Conservation (phyloP, 2,329 filamentous ascomycete species). For the Amphichorda felina region DNA sequence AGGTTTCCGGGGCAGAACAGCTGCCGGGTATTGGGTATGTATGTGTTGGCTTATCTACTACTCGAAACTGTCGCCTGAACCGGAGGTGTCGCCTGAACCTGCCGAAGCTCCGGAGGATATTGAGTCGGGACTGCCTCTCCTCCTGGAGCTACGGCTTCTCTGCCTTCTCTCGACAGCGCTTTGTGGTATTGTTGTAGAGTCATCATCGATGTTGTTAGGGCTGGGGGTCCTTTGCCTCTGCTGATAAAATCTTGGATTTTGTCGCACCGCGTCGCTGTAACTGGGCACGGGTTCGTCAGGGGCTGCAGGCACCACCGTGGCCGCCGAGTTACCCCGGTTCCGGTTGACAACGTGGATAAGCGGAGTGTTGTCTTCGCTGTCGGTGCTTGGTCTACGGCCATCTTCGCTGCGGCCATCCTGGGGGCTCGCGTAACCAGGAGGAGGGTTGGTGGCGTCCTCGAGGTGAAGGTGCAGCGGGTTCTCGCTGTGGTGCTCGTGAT, state of each 20-base stretch:
- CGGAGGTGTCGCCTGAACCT: too few relatives aligned
- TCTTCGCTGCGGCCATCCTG: constrained; percentile 43
- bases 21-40: too few relatives aligned
- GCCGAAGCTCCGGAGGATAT: too few relatives aligned
- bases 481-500: constrained; percentile 18
- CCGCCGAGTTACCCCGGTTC: constrained; percentile 36
- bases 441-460: constrained; percentile 47
- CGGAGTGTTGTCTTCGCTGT: constrained; percentile 42
- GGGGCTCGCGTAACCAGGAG: constrained; percentile 62
- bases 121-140: too few relatives aligned
- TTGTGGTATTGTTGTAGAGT: too few relatives aligned
- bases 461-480: constrained; percentile 27
- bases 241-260: constrained; percentile 23
- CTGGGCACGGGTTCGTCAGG: constrained; percentile 60
- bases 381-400: constrained; percentile 44
- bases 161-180: too few relatives aligned
- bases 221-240: background rate
- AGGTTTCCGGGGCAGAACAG: too few relatives aligned
- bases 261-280: constrained; percentile 63
- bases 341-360: constrained; percentile 38
- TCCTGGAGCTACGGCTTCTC: too few relatives aligned
- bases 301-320: constrained; percentile 18
- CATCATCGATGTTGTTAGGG: too few relatives aligned
- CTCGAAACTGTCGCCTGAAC: too few relatives aligned
- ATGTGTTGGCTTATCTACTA: too few relatives aligned